A percentile compares a stretch with the other conserved stretches of the same genome.
Evolutionary conservation across 176 grass and related monocot genomes (phyloP).

Genomic region (Raddia distichophylla): DNA sequence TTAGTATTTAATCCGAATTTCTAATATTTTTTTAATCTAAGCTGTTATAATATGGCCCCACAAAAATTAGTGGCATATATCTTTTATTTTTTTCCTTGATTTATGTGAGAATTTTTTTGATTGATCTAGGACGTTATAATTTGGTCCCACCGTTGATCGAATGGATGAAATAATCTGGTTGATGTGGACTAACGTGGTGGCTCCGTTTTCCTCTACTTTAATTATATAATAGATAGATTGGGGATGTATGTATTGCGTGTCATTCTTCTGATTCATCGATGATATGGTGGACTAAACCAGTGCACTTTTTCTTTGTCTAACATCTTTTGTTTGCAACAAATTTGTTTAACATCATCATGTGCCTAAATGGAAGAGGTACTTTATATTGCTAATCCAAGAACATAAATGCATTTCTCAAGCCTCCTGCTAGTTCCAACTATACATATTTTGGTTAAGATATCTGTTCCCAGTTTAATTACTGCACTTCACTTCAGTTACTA

Average conservation of each 20-base stretch:
- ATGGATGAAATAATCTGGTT: no score
- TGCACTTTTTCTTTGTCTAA: not conserved
- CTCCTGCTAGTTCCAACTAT: not conserved
- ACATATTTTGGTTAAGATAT: not conserved
- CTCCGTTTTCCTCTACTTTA: no score
- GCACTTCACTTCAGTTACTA: slow-evolving; percentile 2
- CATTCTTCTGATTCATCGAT: not conserved
- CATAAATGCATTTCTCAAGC: not conserved
- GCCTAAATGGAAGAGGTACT: not conserved
- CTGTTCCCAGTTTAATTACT: not conserved
- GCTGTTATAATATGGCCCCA: no score
- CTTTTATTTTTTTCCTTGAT: no score
- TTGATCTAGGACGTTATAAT: no score
- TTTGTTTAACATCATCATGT: not conserved
- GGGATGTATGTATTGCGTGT: not conserved
- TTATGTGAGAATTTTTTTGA: no score
- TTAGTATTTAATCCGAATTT: no score
- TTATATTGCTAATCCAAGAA: not conserved
- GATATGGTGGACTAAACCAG: not conserved
- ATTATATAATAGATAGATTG: not conserved
- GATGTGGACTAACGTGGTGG: no score
- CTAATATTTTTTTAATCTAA: no score
- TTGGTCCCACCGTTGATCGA: no score
- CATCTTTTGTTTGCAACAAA: not conserved
- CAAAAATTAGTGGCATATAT: no score